These are phyloP conservation scores for Globisporangium parvum DNA, from an alignment of 352 stramenopile species.

Conservation along the genomic window DNA sequence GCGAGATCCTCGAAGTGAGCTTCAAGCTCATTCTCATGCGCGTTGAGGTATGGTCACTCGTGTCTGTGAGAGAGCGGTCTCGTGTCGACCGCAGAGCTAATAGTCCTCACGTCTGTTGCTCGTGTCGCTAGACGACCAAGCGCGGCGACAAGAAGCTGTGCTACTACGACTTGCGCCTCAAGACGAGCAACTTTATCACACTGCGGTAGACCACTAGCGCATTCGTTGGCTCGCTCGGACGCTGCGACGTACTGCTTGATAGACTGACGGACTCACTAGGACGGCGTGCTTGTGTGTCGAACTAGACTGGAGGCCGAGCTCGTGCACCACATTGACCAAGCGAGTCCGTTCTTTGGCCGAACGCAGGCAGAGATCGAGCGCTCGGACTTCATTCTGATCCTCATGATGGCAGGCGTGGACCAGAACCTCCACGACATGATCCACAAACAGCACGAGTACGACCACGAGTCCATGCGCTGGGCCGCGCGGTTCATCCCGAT, in stretches of 20 bases:
- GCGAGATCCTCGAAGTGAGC: constrained; percentile 46
- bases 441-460: constrained; percentile 48
- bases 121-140: constrained; percentile 22
- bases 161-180: constrained; percentile 53
- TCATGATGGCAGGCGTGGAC: constrained; percentile 53
- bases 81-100: too few species aligned
- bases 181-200: constrained; percentile 40
- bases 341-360: constrained; percentile 41
- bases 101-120: not conserved
- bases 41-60: constrained; percentile 50
- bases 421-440: constrained; percentile 59
- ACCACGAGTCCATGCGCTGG: constrained; percentile 32
- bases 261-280: not conserved
- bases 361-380: constrained; percentile 20
- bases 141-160: constrained; percentile 43
- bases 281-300: not conserved
- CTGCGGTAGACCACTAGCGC: constrained; percentile 20
- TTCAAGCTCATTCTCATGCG: constrained; percentile 67
- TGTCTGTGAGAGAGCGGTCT: too few species aligned
- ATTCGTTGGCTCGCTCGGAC: too few species aligned
- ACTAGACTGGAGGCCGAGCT: constrained; percentile 47
- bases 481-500: constrained; percentile 31
- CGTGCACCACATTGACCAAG: constrained; percentile 33
- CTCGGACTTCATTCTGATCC: constrained; percentile 46
- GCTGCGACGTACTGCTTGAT: not conserved